phyloP scores from a whole-genome alignment of 108 stramenopile genomes.

The Conticribra guillardii region DNA sequence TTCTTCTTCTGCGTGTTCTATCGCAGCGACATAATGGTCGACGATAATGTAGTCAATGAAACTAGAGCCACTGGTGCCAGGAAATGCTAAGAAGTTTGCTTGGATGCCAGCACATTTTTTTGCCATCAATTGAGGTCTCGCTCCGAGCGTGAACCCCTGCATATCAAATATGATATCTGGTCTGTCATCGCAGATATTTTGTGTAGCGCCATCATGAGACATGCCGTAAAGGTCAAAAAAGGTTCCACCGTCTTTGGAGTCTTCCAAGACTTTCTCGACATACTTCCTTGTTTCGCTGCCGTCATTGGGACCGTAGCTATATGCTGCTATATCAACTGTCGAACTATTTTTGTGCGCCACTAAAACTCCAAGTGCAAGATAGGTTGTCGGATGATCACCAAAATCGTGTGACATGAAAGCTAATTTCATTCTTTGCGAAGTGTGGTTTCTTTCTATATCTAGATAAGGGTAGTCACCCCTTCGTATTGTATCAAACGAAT shows the following conservation, averaged over 20 bases:
- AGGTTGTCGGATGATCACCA: not conserved
- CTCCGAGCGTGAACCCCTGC: not conserved
- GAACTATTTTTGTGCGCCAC: not conserved
- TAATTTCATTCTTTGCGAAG: not conserved
- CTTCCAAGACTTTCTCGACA: not conserved
- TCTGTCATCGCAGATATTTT: not conserved
- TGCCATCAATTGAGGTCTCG: not conserved
- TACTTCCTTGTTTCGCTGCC: not conserved
- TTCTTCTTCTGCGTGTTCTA: not conserved
- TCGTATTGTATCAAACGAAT: not conserved
- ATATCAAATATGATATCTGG: not conserved
- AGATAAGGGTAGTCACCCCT: not conserved
- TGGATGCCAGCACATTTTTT: not conserved
- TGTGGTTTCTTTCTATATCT: not conserved
- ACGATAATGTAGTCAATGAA: not conserved
- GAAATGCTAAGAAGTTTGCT: not conserved
- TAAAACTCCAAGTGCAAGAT: not conserved
- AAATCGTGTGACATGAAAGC: not conserved
- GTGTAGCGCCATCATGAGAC: not conserved
- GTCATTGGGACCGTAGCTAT: not conserved
- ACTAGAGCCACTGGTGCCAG: not conserved
- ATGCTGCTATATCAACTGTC: not conserved
- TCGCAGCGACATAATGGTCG: not conserved
- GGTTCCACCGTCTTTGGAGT: not conserved
- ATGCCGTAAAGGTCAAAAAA: not conserved